Conservation (phyloP, 495 filamentous ascomycete genomes). For the Sphaerosporella brunnea region DNA sequence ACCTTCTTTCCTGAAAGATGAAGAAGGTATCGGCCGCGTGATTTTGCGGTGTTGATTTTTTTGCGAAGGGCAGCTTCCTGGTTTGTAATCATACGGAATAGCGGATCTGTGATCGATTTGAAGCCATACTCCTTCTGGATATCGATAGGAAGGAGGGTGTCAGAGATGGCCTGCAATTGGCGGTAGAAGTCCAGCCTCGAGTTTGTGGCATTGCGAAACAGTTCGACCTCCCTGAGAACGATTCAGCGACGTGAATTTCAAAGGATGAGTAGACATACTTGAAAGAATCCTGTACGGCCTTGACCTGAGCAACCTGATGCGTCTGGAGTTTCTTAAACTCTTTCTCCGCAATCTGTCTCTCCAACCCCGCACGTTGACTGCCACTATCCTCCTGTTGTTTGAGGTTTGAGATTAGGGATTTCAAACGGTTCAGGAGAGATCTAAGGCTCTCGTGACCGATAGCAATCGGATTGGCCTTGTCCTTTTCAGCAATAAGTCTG, state of each 20-base stretch:
- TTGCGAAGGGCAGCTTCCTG: slow-evolving; percentile 35
- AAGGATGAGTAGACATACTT: slow-evolving; percentile 7
- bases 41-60: slow-evolving; percentile 42
- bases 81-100: slow-evolving; percentile 21
- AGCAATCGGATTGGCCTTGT: slow-evolving; percentile 3
- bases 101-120: neutral
- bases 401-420: slow-evolving; percentile 43
- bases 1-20: slow-evolving; percentile 28
- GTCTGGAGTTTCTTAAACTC: slow-evolving; percentile 41
- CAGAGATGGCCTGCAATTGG: slow-evolving; percentile 74
- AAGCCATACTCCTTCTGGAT: slow-evolving; percentile 31
- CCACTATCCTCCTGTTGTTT: slow-evolving; percentile 42
- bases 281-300: slow-evolving; percentile 36
- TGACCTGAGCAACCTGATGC: slow-evolving; percentile 46
- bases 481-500: slow-evolving; percentile 35
- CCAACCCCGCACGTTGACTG: slow-evolving; percentile 43
- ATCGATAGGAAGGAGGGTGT: slow-evolving; percentile 60
- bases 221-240: slow-evolving; percentile 49
- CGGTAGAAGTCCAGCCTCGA: slow-evolving; percentile 70
- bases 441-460: neutral
- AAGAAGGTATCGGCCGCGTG: slow-evolving; percentile 55
- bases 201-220: slow-evolving; percentile 64
- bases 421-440: slow-evolving; percentile 40
- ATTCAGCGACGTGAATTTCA: slow-evolving; percentile 2
- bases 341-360: slow-evolving; percentile 19